phyloP scores from a whole-genome alignment of 139 green algal species.

The Ulvella scutata region DNA sequence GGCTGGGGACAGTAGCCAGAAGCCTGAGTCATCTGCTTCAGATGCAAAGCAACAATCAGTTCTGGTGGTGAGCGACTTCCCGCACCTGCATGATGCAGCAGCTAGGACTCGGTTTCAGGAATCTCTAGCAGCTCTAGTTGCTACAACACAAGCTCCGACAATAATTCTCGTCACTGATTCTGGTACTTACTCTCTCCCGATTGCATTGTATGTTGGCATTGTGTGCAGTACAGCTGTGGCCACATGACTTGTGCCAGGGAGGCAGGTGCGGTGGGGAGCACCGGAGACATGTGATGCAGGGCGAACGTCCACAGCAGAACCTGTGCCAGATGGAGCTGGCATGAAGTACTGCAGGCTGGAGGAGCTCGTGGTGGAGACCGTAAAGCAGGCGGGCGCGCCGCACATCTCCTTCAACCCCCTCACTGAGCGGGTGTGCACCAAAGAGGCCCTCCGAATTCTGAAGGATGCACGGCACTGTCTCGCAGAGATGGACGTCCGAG shows the following conservation, averaged over 20 bases:
- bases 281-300: neutral
- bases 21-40: too few relatives aligned
- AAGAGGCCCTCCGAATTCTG: slow-evolving; percentile 13
- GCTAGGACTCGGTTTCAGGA: neutral
- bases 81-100: neutral
- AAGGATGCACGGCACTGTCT: slow-evolving; percentile 9
- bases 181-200: neutral
- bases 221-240: neutral
- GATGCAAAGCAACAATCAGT: neutral
- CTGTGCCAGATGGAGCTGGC: neutral
- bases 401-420: slow-evolving; percentile 51
- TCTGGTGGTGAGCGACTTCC: neutral
- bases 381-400: slow-evolving; percentile 21
- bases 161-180: neutral
- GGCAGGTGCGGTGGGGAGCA: too few relatives aligned
- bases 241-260: neutral
- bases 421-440: slow-evolving; percentile 27
- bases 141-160: neutral
- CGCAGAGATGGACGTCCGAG: neutral
- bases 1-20: too few relatives aligned
- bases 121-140: neutral
- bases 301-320: neutral
- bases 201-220: neutral
- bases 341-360: neutral
- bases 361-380: slow-evolving; percentile 35